These are phyloP conservation scores for Malus hybrid DNA, from an alignment of 331 rosid genomes.

Conservation along the genomic window DNA sequence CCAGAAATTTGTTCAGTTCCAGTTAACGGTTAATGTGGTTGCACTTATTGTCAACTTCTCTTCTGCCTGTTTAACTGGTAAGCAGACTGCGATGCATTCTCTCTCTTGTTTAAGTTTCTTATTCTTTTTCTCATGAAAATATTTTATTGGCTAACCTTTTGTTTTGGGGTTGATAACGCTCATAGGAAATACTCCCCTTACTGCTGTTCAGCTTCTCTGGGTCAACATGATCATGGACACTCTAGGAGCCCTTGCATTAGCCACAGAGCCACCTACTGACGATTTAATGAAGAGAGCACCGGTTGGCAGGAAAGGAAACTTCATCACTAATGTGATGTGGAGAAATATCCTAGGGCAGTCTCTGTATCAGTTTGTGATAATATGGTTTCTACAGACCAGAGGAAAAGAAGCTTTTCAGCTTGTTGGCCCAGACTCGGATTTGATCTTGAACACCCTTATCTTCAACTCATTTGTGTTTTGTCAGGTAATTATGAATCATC, in stretches of 20 bases:
- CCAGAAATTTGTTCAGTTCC: slow-evolving; percentile 97
- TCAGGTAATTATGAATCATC: slow-evolving; percentile 54
- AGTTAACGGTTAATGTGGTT: slow-evolving; percentile 89
- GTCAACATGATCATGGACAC: slow-evolving; percentile 99
- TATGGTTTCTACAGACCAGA: slow-evolving; percentile 87
- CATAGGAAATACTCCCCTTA: slow-evolving; percentile 85
- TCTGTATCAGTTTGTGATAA: slow-evolving; percentile 65
- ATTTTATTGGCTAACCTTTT: not conserved
- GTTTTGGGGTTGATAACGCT: slow-evolving; percentile 10
- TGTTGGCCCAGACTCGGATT: slow-evolving; percentile 57
- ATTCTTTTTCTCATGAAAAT: not conserved
- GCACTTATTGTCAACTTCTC: slow-evolving; percentile 92
- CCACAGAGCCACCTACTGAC: slow-evolving; percentile 86
- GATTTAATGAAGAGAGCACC: slow-evolving; percentile 87
- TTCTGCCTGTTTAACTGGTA: slow-evolving; percentile 92
- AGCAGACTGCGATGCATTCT: not conserved
- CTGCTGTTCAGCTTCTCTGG: slow-evolving; percentile 99
- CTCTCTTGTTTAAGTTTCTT: slow-evolving; percentile 3
- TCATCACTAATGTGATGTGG: slow-evolving; percentile 95
- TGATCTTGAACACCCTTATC: slow-evolving; percentile 77
- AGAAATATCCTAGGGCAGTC: slow-evolving; percentile 93
- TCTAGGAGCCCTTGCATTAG: slow-evolving; percentile 95
- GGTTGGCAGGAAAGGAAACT: slow-evolving; percentile 94
- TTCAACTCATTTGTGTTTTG: slow-evolving; percentile 92
- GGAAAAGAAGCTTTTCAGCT: slow-evolving; percentile 70